phyloP scores from a whole-genome alignment of 768 basidiomycete species.

The Cubamyces sp. region DNA sequence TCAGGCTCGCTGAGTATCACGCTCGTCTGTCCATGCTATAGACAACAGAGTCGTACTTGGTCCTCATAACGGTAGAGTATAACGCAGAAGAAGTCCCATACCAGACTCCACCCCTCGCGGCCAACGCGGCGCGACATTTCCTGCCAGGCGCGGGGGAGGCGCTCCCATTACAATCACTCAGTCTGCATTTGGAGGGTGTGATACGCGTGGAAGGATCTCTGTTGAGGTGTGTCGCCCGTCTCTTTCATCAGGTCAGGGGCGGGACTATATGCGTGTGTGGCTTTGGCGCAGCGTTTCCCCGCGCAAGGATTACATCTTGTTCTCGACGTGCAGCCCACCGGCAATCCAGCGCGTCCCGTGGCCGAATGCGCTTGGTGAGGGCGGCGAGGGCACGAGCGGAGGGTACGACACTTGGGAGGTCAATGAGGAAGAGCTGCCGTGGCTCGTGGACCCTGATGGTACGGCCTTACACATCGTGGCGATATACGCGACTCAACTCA shows the following conservation, averaged over 20 bases:
- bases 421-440: conserved; percentile 66
- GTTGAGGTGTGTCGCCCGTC: conserved; percentile 53
- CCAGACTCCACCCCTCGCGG: conserved; percentile 53
- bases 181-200: conserved; percentile 79
- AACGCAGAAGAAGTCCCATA: conserved; percentile 58
- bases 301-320: conserved; percentile 66
- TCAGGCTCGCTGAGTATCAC: too few relatives aligned
- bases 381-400: conserved; percentile 38
- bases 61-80: conserved; percentile 71
- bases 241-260: neutral
- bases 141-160: conserved; percentile 83
- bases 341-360: conserved; percentile 86
- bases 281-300: conserved; percentile 65
- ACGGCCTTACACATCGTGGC: conserved; percentile 22
- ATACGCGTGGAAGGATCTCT: conserved; percentile 77
- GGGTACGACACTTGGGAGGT: conserved; percentile 74
- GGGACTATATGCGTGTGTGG: conserved; percentile 12
- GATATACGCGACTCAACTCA: neutral
- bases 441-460: conserved; percentile 81
- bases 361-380: conserved; percentile 58
- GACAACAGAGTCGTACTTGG: conserved; percentile 82
- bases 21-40: conserved; percentile 34
- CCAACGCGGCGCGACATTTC: conserved; percentile 66
- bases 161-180: conserved; percentile 65
- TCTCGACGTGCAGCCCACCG: conserved; percentile 75